Conservation (phyloP, 371 early-diverging fungal genomes). For the Syncephalastrum monosporum region DNA sequence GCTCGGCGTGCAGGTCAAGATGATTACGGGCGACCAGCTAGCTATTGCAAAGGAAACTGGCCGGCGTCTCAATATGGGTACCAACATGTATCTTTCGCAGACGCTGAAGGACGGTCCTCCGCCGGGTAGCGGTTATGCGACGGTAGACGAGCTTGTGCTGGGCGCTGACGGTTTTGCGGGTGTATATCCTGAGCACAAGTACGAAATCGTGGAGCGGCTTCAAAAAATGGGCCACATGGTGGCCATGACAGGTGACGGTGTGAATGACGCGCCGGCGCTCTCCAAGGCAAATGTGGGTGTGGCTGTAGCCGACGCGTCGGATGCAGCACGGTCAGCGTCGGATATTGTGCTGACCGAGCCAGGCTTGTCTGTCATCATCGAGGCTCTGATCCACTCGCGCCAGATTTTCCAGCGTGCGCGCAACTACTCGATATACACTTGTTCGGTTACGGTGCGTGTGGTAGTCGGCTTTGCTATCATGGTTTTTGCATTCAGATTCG, state of each 20-base stretch:
- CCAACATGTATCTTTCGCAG: conserved; percentile 69
- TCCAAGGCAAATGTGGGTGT: conserved; percentile 81
- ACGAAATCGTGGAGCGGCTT: conserved; percentile 88
- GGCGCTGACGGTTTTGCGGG: conserved; percentile 87
- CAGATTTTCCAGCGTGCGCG: conserved; percentile 74
- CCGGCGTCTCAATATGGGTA: conserved; percentile 71
- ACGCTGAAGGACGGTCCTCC: conserved; percentile 75
- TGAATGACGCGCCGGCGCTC: conserved; percentile 95
- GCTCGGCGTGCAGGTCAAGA: conserved; percentile 89
- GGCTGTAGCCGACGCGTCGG: conserved; percentile 79
- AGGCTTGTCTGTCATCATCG: conserved; percentile 74
- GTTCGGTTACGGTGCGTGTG: conserved; percentile 64
- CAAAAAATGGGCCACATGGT: conserved; percentile 80
- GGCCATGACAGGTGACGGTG: conserved; percentile 96
- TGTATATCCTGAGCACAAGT: conserved; percentile 92
- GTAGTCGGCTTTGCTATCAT: conserved; percentile 59
- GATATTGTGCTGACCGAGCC: conserved; percentile 77
- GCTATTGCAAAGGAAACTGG: conserved; percentile 90
- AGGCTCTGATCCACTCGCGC: conserved; percentile 62
- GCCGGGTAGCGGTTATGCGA: conserved; percentile 66
- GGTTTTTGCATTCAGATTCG: conserved; percentile 52
- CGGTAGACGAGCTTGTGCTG: conserved; percentile 78
- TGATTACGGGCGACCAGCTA: conserved; percentile 95
- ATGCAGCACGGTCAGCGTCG: conserved; percentile 75
- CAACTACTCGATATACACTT: conserved; percentile 59